Evolutionary conservation across 768 basidiomycete genomes (phyloP).

Genomic region (Trametopsis cervina): DNA sequence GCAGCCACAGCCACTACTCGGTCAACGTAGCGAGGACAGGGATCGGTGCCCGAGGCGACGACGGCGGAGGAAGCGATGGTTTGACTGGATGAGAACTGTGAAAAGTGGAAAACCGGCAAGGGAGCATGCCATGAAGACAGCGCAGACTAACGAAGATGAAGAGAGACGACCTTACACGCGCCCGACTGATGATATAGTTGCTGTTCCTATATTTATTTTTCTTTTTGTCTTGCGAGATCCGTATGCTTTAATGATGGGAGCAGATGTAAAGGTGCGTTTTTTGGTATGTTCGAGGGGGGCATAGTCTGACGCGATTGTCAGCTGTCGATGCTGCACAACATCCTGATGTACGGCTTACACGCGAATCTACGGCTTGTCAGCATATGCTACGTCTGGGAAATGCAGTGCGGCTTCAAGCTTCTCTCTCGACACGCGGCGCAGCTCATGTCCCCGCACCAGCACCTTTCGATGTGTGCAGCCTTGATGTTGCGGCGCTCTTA

Average conservation of each 20-base stretch:
- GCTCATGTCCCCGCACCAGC: constrained; percentile 80
- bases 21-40: too few relatives aligned
- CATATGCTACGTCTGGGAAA: constrained; percentile 86
- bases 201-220: too few relatives aligned
- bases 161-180: too few relatives aligned
- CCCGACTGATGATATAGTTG: too few relatives aligned
- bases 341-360: constrained; percentile 93
- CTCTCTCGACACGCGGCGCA: constrained; percentile 80
- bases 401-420: constrained; percentile 96
- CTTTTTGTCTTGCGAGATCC: too few relatives aligned
- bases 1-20: not conserved
- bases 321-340: constrained; percentile 84
- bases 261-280: constrained; percentile 80
- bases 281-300: not conserved
- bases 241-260: too few relatives aligned
- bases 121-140: too few relatives aligned
- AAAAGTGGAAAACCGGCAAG: too few relatives aligned
- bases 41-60: too few relatives aligned
- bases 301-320: constrained; percentile 25
- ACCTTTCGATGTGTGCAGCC: constrained; percentile 91
- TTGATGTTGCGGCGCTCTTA: constrained; percentile 89
- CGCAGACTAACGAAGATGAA: too few relatives aligned
- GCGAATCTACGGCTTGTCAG: constrained; percentile 84
- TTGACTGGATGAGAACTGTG: too few relatives aligned
- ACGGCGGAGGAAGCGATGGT: too few relatives aligned